Percentiles rank a stretch among this genome's conserved stretches.
Conservation (phyloP, 176 grass and related monocot species). For the Carex kokanica region DNA sequence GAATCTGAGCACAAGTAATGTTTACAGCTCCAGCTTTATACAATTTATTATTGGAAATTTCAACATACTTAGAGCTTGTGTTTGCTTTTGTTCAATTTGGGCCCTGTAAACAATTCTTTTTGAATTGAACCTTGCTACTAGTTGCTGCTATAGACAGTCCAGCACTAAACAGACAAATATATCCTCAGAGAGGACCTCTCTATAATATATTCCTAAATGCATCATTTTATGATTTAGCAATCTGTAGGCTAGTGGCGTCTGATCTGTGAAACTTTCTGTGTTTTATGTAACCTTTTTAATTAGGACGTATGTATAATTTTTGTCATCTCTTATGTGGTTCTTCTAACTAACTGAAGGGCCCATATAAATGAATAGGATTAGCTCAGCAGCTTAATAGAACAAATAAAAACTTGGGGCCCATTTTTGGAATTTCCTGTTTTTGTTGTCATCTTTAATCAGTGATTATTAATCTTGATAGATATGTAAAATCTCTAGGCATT, state of each 20-base stretch:
- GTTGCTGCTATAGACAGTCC: not conserved
- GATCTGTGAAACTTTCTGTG: not conserved
- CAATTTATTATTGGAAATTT: not conserved
- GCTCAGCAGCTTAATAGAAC: not conserved
- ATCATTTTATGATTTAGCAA: not conserved
- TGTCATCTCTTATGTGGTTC: not conserved
- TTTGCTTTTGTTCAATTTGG: not conserved
- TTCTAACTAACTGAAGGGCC: not conserved
- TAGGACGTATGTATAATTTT: not conserved
- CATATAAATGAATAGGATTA: not conserved
- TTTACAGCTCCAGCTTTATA: not conserved
- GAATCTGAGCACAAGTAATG: constrained; percentile 98
- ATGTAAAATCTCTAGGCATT: constrained; percentile 50
- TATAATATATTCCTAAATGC: not conserved
- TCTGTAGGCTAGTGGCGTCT: not conserved
- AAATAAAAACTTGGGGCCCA: not conserved
- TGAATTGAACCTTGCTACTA: not conserved
- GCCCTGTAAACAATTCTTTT: not conserved
- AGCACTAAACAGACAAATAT: not conserved
- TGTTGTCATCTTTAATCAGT: not conserved
- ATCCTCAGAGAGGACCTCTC: not conserved
- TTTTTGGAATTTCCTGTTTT: not conserved
- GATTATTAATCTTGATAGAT: constrained; percentile 10
- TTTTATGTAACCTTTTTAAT: not conserved
- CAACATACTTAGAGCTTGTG: not conserved